Evolutionary conservation across 148 eudicot genomes (phyloP), one percentile per base, ranked within the genome.

Genomic region (Chenopodium album): DNA sequence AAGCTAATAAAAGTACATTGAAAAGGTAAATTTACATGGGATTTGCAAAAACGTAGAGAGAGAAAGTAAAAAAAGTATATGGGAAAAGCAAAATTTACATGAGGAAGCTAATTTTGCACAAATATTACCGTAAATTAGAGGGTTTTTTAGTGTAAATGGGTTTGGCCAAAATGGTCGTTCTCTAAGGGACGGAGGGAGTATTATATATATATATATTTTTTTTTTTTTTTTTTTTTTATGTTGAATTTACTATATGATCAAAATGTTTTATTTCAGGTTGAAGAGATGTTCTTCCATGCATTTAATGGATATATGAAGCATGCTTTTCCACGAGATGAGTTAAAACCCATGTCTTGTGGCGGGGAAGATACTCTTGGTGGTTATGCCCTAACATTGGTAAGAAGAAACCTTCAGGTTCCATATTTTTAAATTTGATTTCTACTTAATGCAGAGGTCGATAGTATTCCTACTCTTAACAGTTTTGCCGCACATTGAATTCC

Each of bases 291-390:
- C 83, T 96, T 94, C 81, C 99, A 96, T 85, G 99, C 99, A 65
- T 96, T 96, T 86, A 84, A 91, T 85, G 99, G 99, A 75, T 96
- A 96, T 81, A 96, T 96, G 99, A 87, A 94, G 6, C 85, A 96
- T 87, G 99, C 99, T 82, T 96, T 96, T 81, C 99, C 99, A 72
- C 95, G 80, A 37, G 99, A 96, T 85, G 99, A 94, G 85, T 85
- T 96, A 78, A 92, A 85, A 84, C 99, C 99, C 73, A 85, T 92
- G 76, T 94, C 99, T 28, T 96, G 99, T 79, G 86, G 79, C 65
- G 99, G 99, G 31, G 99, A 94, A 90, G 98, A 96, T 84, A 89
- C 99, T 29, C 92, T 96, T 83, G 99, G 99, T 74, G 97, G 99
- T 80, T 96, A 96, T 85, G 99, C 98, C 60, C 85, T 96, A 69